A percentile compares a stretch with the other conserved stretches of the same genome.
Evolutionary conservation across 2,329 filamentous ascomycete species (phyloP).

Genomic region (Aspergillus arachidicola): DNA sequence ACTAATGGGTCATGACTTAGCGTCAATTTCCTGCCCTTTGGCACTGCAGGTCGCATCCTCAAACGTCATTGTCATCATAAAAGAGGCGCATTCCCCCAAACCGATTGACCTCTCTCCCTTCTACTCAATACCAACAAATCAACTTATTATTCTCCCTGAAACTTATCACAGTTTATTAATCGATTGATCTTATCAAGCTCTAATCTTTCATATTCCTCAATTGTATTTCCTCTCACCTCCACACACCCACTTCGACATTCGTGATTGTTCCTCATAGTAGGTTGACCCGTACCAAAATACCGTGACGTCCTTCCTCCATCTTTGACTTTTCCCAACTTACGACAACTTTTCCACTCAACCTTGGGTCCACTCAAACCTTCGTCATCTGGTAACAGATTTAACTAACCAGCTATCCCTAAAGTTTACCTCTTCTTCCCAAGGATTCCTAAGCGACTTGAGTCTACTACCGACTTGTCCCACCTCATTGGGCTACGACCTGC

Average conservation of each 20-base stretch:
- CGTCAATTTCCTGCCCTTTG: background rate
- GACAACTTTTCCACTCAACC: background rate
- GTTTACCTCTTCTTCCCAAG: slow-evolving; percentile 8
- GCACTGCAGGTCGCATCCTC: background rate
- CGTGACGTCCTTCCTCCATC: background rate
- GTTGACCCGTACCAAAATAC: background rate
- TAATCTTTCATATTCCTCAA: background rate
- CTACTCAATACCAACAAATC: background rate
- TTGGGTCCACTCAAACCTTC: slow-evolving; percentile 5
- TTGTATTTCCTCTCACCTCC: background rate
- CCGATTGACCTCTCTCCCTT: background rate
- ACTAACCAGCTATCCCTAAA: slow-evolving; percentile 11
- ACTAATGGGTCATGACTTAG: background rate
- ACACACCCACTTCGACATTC: background rate
- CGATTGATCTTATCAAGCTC: background rate
- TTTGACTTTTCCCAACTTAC: slow-evolving; percentile 1
- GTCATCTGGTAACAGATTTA: slow-evolving; percentile 7
- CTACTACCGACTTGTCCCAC: background rate
- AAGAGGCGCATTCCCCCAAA: background rate
- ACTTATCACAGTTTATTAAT: background rate
- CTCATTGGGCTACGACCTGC: slow-evolving; percentile 2
- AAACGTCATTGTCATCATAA: slow-evolving; percentile 1
- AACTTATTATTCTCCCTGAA: background rate
- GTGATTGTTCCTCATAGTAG: background rate
- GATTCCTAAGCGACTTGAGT: slow-evolving; percentile 8